These are phyloP conservation scores for Aspergillus fructus DNA, from an alignment of 2,329 filamentous ascomycete species.

Conservation along the genomic window DNA sequence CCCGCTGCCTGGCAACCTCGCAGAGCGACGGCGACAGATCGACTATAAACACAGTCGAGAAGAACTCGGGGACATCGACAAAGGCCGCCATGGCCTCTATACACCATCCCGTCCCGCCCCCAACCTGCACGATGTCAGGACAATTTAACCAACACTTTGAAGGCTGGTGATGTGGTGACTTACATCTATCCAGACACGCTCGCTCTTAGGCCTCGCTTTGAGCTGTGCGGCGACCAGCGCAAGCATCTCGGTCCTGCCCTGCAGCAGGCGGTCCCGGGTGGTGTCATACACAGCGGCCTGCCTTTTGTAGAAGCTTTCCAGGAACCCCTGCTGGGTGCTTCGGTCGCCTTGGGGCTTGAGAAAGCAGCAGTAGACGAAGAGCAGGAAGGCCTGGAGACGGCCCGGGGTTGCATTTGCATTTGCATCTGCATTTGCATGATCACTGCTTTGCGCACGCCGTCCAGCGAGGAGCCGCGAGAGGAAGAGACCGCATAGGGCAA, in stretches of 20 bases:
- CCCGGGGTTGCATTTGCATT: neutral
- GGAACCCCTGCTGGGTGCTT: neutral
- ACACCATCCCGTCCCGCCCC: neutral
- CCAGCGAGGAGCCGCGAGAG: neutral
- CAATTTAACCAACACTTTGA: neutral
- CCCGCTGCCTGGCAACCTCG: neutral
- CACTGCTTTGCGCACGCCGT: neutral
- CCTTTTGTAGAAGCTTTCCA: neutral
- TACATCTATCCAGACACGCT: neutral
- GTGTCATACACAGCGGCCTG: neutral
- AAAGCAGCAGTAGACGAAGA: neutral
- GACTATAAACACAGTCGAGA: neutral
- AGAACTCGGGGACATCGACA: neutral
- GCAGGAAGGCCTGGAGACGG: neutral
- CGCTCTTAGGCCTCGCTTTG: neutral
- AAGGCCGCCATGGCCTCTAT: neutral
- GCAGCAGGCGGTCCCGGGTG: neutral
- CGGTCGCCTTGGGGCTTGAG: neutral
- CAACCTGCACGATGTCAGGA: neutral
- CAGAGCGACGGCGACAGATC: neutral
- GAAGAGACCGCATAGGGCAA: neutral
- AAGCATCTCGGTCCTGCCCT: neutral
- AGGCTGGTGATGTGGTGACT: neutral
- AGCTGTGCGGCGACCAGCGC: neutral
- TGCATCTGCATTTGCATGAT: neutral